phyloP scores from a whole-genome alignment of 352 stramenopile species.

The Phytopythium aichiense region DNA sequence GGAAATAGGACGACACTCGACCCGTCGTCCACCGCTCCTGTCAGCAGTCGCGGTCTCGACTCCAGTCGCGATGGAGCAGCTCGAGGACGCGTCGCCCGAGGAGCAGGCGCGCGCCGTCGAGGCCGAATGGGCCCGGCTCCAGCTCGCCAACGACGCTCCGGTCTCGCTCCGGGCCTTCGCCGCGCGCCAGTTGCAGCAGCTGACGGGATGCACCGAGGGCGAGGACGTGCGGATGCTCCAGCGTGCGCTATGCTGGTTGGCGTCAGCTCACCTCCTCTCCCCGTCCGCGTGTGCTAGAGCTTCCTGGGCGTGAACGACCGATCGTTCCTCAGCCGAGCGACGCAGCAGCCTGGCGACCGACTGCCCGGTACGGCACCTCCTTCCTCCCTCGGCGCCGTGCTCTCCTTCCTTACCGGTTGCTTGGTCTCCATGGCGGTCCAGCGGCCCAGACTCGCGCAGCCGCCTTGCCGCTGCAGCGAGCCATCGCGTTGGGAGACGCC shows the following conservation, averaged over 20 bases:
- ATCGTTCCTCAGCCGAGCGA: slow-evolving; percentile 36
- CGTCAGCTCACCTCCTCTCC: no score
- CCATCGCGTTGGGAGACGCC: slow-evolving; percentile 45
- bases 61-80: slow-evolving; percentile 15
- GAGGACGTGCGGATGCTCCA: neutral
- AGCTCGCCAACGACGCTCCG: slow-evolving; percentile 34
- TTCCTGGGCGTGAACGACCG: slow-evolving; percentile 43
- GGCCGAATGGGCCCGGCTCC: slow-evolving; percentile 32
- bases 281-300: slow-evolving; percentile 18
- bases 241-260: neutral
- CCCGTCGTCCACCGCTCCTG: neutral
- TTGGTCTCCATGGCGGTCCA: slow-evolving; percentile 1
- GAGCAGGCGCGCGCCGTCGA: slow-evolving; percentile 21
- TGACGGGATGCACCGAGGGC: neutral
- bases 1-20: slow-evolving; percentile 1
- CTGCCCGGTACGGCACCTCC: neutral
- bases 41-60: neutral
- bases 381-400: no score
- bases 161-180: slow-evolving; percentile 35
- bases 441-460: slow-evolving; percentile 30
- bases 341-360: slow-evolving; percentile 12
- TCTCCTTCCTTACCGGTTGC: neutral
- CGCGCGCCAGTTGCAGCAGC: slow-evolving; percentile 15
- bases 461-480: slow-evolving; percentile 42
- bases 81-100: slow-evolving; percentile 17